These are phyloP conservation scores for Trametes hirsuta DNA, from an alignment of 1,284 basidiomycete species.

Conservation along the genomic window DNA sequence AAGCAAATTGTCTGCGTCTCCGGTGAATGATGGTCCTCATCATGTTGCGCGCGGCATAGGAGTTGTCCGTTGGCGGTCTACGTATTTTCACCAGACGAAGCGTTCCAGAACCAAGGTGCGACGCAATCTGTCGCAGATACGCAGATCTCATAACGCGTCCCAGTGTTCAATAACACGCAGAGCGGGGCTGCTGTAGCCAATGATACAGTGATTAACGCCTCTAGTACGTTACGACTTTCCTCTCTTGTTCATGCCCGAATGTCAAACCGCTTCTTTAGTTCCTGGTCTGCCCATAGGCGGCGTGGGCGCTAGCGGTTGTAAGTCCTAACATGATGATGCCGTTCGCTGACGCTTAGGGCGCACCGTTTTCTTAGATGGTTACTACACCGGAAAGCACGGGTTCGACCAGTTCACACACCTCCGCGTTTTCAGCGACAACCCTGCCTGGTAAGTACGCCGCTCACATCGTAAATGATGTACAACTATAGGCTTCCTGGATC, in stretches of 20 bases:
- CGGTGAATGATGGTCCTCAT: neutral
- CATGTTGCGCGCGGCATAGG: conserved; percentile 49
- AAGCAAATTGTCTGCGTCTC: neutral
- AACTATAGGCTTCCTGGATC: no score
- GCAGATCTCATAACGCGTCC: no score
- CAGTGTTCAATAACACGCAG: no score
- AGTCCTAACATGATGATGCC: conserved; percentile 26
- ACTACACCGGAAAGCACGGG: conserved; percentile 60
- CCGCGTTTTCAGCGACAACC: conserved; percentile 49
- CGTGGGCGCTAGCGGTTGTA: conserved; percentile 69
- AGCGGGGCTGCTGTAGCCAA: no score
- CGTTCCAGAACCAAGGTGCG: conserved; percentile 60
- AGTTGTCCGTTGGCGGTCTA: conserved; percentile 73
- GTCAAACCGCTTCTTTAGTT: conserved; percentile 35
- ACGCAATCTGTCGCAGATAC: neutral
- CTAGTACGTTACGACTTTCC: conserved; percentile 19
- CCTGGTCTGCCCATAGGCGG: conserved; percentile 69
- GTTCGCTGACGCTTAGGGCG: neutral
- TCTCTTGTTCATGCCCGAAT: neutral
- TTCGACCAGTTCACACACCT: conserved; percentile 74
- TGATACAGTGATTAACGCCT: no score
- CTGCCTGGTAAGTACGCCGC: conserved; percentile 35
- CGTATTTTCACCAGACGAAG: conserved; percentile 63
- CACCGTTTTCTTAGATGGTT: conserved; percentile 48
- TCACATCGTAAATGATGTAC: no score